Base-by-base conservation (phyloP, 305 asterid species). In the Solanum chacoense region DNA sequence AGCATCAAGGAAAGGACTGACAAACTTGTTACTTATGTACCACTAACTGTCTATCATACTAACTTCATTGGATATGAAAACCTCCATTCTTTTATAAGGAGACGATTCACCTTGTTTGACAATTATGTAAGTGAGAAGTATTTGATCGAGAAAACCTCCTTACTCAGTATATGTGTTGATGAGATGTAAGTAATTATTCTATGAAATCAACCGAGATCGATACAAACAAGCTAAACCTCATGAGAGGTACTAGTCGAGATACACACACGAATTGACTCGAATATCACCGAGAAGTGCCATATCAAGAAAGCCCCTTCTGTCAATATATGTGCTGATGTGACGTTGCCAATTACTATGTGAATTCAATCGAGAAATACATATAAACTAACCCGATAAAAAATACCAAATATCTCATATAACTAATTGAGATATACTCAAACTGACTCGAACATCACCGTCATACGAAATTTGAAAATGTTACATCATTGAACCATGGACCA, bases 401-500 rank as follows among this genome's bases (percentile, higher is more conserved):
- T 50, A 50, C n/a, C 0, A 59, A 0, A 59, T 20, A 3, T 59
- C 26, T 2, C 6, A 20, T 59, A 20, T 20, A 59, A 59, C 69
- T 3, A 8, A 59, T 59, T 0, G 6, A 59, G 69, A 59, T 59
- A 55, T 55, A 20, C 11, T 18, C 24, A 59, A 59, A 20, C 0
- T 59, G 69, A 59, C 6, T 20, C 26, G 2, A 59, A 59, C 26
- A 20, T 59, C 26, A 59, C 6, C 2, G 11, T 55, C 2, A 55
- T 18, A 18, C 24, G 2, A 59, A 59, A 59, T 20, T 59, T 8
- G 11, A 59, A 59, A 59, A 28, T 80, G 26, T 26, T 40, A 40
- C 37, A 80, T 80, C 37, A 40, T 26, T 80, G 69, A 34, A 80
- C 85, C 67, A 79, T 79, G 85, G 67, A 79, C 69, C 67, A 81